phyloP scores from a whole-genome alignment of 306 rosid genomes.

The Senna tora region DNA sequence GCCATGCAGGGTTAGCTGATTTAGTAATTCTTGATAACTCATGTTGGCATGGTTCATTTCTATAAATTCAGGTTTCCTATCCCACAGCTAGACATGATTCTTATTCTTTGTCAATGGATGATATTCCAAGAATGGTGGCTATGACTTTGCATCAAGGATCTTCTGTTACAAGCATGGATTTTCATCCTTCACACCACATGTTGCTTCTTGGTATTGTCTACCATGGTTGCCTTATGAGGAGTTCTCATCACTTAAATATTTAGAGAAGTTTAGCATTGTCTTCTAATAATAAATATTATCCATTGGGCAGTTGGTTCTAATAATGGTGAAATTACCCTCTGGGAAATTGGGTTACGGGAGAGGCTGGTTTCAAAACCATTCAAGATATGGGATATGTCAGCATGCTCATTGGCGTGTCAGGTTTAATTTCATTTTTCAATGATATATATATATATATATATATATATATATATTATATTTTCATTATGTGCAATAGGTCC shows the following conservation, averaged over 20 bases:
- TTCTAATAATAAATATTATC: constrained; percentile 35
- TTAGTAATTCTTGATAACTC: constrained; percentile 34
- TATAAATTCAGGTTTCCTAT: constrained; percentile 66
- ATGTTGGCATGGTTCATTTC: constrained; percentile 28
- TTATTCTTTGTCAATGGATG: constrained; percentile 76
- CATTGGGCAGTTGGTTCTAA: constrained; percentile 71
- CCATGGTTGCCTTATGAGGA: constrained; percentile 28
- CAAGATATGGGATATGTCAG: constrained; percentile 68
- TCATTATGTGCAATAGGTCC: constrained; percentile 32
- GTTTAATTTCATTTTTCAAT: constrained; percentile 36
- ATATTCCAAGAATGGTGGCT: constrained; percentile 81
- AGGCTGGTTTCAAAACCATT: constrained; percentile 77
- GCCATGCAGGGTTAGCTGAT: background rate
- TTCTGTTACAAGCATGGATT: constrained; percentile 82
- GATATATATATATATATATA: too few species aligned
- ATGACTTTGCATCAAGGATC: constrained; percentile 81
- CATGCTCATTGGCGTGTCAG: constrained; percentile 70
- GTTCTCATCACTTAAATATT: constrained; percentile 5
- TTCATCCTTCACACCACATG: constrained; percentile 75
- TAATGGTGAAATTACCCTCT: constrained; percentile 77
- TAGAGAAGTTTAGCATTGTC: background rate
- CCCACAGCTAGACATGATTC: constrained; percentile 67
- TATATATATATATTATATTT: too few species aligned
- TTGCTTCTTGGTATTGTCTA: constrained; percentile 71
- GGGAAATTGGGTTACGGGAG: constrained; percentile 77